Percentiles rank a stretch among this genome's conserved stretches.
These are phyloP conservation scores for Durusdinium trenchii DNA, from an alignment of 73 alveolate species.

Conservation along the genomic window DNA sequence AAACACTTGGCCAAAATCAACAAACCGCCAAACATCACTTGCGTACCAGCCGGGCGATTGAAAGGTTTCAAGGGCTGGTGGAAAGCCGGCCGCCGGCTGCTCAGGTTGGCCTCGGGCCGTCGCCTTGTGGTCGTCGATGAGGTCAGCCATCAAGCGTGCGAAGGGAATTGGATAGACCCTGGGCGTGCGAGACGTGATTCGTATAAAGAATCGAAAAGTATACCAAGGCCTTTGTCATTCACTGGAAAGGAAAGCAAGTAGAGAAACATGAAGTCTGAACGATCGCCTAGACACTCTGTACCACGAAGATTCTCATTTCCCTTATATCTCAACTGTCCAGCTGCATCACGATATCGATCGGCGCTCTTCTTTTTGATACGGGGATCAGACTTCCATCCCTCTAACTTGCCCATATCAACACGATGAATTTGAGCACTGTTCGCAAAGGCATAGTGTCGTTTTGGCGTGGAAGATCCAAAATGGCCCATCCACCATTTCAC, in stretches of 20 bases:
- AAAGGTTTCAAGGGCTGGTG: not conserved
- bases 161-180: constrained; percentile 16
- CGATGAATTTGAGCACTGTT: not conserved
- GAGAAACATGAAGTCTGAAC: too few species aligned
- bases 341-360: not conserved
- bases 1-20: not conserved
- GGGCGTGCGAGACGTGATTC: not conserved
- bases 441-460: constrained; percentile 17
- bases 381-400: not conserved
- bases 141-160: not conserved
- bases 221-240: too few species aligned
- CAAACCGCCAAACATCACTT: not conserved
- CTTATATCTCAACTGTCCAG: not conserved
- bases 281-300: constrained; percentile 13
- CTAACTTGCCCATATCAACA: not conserved
- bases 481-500: constrained; percentile 49
- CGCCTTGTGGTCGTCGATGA: not conserved
- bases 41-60: too few species aligned
- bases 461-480: not conserved
- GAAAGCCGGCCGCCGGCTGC: not conserved
- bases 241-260: not conserved
- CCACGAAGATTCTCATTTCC: not conserved
- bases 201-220: not conserved
- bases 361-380: not conserved
- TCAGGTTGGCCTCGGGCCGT: not conserved